Conservation (phyloP, 2,329 filamentous ascomycete genomes). For the Lithohypha guttulata region DNA sequence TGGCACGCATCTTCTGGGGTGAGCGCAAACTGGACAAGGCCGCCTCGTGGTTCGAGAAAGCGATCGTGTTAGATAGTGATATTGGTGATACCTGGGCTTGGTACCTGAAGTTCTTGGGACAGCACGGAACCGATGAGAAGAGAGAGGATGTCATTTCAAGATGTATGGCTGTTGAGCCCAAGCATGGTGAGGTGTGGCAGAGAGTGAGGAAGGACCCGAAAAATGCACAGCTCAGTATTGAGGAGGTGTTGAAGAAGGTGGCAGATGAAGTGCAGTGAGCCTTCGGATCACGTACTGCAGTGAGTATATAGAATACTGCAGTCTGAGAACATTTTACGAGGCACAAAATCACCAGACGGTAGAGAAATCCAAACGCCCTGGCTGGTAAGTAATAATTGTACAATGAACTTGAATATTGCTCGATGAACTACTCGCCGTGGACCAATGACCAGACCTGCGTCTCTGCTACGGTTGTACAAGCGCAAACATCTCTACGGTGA, state of each 20-base stretch:
- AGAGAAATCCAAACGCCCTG: no score
- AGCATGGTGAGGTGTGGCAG: slow-evolving; percentile 90
- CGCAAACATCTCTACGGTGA: no score
- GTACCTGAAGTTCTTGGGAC: slow-evolving; percentile 87
- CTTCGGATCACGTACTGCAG: no score
- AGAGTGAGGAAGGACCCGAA: slow-evolving; percentile 70
- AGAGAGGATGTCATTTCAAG: slow-evolving; percentile 70
- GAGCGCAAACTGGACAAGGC: slow-evolving; percentile 89
- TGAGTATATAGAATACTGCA: no score
- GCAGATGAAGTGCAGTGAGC: slow-evolving; percentile 44
- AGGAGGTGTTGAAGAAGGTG: slow-evolving; percentile 75
- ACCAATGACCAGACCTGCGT: no score
- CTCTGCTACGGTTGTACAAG: no score
- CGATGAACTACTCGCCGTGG: no score
- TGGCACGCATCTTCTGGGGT: slow-evolving; percentile 91
- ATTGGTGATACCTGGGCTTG: slow-evolving; percentile 92
- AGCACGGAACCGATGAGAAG: slow-evolving; percentile 95
- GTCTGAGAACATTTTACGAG: no score
- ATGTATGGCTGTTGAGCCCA: slow-evolving; percentile 71
- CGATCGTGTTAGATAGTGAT: slow-evolving; percentile 76
- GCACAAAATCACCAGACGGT: no score
- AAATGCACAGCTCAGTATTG: slow-evolving; percentile 62
- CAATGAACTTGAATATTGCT: no score
- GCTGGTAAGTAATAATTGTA: no score
- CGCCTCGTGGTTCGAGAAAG: slow-evolving; percentile 95